Percentiles rank a stretch among this genome's conserved stretches.
These are phyloP conservation scores for Corylus avellana DNA, from an alignment of 306 rosid genomes.

Conservation along the genomic window DNA sequence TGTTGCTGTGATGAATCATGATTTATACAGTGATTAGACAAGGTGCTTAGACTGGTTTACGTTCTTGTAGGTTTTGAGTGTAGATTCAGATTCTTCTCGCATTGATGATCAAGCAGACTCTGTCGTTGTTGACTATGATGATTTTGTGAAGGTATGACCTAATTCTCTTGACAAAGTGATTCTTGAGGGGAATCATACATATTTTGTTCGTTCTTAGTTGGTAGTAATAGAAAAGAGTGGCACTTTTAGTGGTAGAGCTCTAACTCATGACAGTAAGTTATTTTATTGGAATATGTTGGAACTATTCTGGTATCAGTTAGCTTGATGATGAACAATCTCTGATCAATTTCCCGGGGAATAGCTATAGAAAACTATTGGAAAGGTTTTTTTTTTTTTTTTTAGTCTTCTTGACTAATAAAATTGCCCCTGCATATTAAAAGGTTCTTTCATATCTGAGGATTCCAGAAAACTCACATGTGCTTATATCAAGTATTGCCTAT, in stretches of 20 bases:
- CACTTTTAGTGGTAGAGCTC: not conserved
- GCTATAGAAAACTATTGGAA: too few species aligned
- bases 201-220: not conserved
- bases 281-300: not conserved
- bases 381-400: not conserved
- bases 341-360: not conserved
- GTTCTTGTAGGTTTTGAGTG: constrained; percentile 58
- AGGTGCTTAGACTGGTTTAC: constrained; percentile 22
- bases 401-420: not conserved
- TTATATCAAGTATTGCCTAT: not conserved
- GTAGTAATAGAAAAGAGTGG: not conserved
- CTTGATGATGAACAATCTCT: not conserved
- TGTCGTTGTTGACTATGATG: constrained; percentile 62
- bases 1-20: constrained; percentile 1
- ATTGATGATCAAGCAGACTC: constrained; percentile 54
- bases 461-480: not conserved
- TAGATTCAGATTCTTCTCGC: constrained; percentile 55
- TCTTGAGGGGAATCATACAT: not conserved
- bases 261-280: not conserved
- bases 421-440: not conserved
- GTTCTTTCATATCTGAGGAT: not conserved
- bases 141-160: constrained; percentile 73
- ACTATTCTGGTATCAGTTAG: not conserved
- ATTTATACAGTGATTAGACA: not conserved
- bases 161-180: constrained; percentile 2